phyloP scores from a whole-genome alignment of 2,329 filamentous ascomycete species.

The Colletotrichum ledebouriae region DNA sequence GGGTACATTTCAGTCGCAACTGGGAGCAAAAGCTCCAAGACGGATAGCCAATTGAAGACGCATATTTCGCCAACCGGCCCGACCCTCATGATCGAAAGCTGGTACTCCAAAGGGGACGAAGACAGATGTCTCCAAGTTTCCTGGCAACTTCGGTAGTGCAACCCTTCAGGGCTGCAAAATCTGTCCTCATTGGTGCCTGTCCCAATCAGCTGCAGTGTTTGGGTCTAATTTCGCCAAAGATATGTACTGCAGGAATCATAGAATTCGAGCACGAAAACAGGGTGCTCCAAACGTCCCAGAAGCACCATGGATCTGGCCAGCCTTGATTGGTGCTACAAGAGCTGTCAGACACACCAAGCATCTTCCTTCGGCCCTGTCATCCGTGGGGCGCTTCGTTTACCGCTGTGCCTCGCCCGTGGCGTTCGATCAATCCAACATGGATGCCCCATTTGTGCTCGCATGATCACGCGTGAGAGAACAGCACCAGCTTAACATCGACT shows the following conservation, averaged over 20 bases:
- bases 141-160: no score
- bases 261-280: not conserved
- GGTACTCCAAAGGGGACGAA: no score
- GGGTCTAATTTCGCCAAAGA: conserved; percentile 23
- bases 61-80: no score
- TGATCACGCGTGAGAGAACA: conserved; percentile 21
- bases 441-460: not conserved
- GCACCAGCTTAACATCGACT: not conserved
- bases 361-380: conserved; percentile 28
- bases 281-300: not conserved
- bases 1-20: no score
- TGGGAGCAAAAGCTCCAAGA: no score
- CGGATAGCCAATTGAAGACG: no score
- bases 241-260: not conserved
- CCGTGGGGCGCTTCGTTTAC: conserved; percentile 25
- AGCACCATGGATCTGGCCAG: conserved; percentile 12
- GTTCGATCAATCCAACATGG: not conserved
- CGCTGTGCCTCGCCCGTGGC: conserved; percentile 11
- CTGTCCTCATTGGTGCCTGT: no score
- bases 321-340: not conserved
- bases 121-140: no score
- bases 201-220: not conserved
- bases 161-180: no score
- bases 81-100: no score
- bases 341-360: conserved; percentile 15